A percentile compares a stretch with the other conserved stretches of the same genome.
phyloP scores from a whole-genome alignment of 306 rosid species.

The Vigna trinervia region DNA sequence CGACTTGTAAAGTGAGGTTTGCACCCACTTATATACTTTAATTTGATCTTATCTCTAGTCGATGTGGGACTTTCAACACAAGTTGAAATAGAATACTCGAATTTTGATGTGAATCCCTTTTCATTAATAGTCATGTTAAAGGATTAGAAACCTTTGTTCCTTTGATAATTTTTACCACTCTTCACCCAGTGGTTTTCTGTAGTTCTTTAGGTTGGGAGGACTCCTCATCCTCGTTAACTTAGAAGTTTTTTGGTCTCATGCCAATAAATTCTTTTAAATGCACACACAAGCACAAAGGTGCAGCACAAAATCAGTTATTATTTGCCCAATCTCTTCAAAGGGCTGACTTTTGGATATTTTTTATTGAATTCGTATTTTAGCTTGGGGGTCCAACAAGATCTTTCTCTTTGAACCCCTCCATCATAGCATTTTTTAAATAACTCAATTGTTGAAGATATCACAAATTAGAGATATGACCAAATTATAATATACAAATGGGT shows the following conservation, averaged over 20 bases:
- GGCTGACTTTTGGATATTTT: neutral
- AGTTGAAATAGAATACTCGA: neutral
- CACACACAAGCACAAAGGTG: neutral
- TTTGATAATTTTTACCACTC: neutral
- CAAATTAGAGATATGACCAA: too few relatives aligned
- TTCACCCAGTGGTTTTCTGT: neutral
- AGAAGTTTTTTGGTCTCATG: neutral
- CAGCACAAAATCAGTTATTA: constrained; percentile 20
- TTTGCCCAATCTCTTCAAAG: constrained; percentile 1
- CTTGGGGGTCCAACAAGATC: neutral
- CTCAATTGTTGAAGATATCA: neutral
- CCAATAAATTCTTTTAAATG: neutral
- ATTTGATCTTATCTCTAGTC: too few relatives aligned
- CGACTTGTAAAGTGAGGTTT: too few relatives aligned
- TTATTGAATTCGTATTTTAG: neutral
- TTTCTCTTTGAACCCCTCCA: constrained; percentile 11
- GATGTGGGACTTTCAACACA: too few relatives aligned
- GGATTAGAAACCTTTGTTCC: neutral
- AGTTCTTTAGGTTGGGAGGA: neutral
- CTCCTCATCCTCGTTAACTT: neutral
- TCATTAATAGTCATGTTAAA: neutral
- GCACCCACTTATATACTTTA: too few relatives aligned
- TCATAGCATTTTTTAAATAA: neutral
- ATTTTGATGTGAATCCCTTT: neutral
- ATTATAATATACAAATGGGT: too few relatives aligned